Percentiles rank a stretch among this genome's conserved stretches.
These are phyloP conservation scores for Wickerhamia fluorescens DNA, from an alignment of 805 yeast species.

Conservation along the genomic window DNA sequence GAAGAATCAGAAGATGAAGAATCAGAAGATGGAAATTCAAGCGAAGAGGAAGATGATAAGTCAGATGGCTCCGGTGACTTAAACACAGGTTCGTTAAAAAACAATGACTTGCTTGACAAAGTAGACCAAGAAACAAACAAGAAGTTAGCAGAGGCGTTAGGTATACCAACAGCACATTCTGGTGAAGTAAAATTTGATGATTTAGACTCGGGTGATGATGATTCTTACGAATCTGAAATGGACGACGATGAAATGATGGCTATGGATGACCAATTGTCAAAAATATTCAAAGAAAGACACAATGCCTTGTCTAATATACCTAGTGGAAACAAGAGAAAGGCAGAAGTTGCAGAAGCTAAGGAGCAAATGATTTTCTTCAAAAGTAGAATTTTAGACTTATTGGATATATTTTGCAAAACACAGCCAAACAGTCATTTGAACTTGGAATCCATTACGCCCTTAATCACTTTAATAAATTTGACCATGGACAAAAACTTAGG, in stretches of 20 bases:
- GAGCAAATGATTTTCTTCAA: constrained; percentile 76
- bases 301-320: constrained; percentile 46
- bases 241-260: constrained; percentile 97
- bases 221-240: constrained; percentile 64
- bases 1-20: constrained; percentile 11
- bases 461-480: constrained; percentile 51
- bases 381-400: constrained; percentile 66
- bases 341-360: constrained; percentile 71
- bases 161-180: constrained; percentile 43
- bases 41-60: constrained; percentile 6
- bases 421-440: constrained; percentile 36
- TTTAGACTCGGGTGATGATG: constrained; percentile 35
- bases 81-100: too few species aligned
- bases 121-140: constrained; percentile 44
- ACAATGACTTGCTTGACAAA: constrained; percentile 10
- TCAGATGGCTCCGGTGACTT: too few species aligned
- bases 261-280: constrained; percentile 74
- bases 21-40: constrained; percentile 5
- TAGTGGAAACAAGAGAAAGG: constrained; percentile 60
- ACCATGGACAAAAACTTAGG: constrained; percentile 70
- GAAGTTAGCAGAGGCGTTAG: constrained; percentile 65
- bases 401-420: constrained; percentile 53
- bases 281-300: constrained; percentile 77
- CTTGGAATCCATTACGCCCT: constrained; percentile 44
- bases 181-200: constrained; percentile 42